Base-by-base conservation (phyloP, 2,329 filamentous ascomycete genomes). In the Aspergillus puulaauensis region DNA sequence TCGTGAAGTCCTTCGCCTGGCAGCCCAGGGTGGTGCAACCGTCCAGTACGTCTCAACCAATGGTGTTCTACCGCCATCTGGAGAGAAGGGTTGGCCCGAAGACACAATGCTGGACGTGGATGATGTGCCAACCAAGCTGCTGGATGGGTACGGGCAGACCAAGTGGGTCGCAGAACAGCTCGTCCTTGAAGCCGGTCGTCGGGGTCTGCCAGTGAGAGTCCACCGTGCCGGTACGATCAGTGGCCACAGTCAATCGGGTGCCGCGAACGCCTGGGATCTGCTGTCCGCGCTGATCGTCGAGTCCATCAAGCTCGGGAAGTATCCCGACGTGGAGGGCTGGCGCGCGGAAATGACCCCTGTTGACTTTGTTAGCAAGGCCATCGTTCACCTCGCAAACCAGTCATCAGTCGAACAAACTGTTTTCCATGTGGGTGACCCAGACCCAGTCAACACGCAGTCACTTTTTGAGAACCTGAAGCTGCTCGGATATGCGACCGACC, bases 161-260 rank as follows among this genome's bases (percentile, higher is more conserved):
- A 92, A 92, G 69, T 92, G 90, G 89, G 89, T 90, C 31, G 89
- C 89, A 3, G 89, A 92, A 70, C 86, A 89, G 70, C 85, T 92
- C 3, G 86, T 90, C 8, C 79, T 85, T 11, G 87, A 91, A 68
- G 89, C 90, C 9, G 83, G 82, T 24, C 82, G 83, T 24, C 84
- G 89, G 39, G 89, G 89, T 9, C 76, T 92, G 33, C 88, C 88
- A 0, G 86, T 89, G 27, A 84, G 85, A 65, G 87, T 92, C 40
- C 86, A 90, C 64, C 86, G 89, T 6, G 86, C 87, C 0, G 89
- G 89, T 45, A 93, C 90, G 0, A 91, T 93, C 67, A 90, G 87
- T 64, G 90, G 90, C 0, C 90, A 93, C 74, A 91, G 89, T 67
- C 77, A 78, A 50, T 89, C 87, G 1, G 90, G 90, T 47, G 86